Evolutionary conservation across 768 basidiomycete species (phyloP), one percentile per base, ranked within the genome.

Genomic region (Gautieria morchelliformis): DNA sequence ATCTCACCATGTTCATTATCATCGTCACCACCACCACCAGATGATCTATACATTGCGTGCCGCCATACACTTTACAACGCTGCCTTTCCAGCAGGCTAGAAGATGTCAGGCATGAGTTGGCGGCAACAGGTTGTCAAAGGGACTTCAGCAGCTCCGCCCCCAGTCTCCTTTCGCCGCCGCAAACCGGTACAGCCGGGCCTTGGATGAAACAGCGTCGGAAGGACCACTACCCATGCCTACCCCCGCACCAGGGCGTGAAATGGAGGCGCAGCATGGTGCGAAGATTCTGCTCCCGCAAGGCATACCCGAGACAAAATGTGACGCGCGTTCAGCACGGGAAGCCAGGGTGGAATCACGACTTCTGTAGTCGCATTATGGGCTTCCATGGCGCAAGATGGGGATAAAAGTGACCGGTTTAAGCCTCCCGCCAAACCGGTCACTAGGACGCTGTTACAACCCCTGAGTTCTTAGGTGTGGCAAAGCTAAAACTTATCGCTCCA

Each of bases 311-410:
- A 76, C 74, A 20, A 84, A 82, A 58, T 89, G 89, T 63, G 82
- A 90, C 63, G 68, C 88, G 24, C 81, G 84, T 12, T 89, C 87
- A 39, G 87, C 87, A 4, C 77, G 88, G 20, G 87, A 89, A 4
- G 89, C 89, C 2, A 72, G 78, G 89, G 89, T 2, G 89, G 88
- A 12, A 77, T 78, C 53, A n/a, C n/a, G n/a, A n/a, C n/a, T n/a
- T n/a, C n/a, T n/a, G n/a, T 89, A 1, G 81, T 85, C 0, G 79
- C 87, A 2, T 71, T 91, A 22, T 91, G 88, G 87, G 80, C 85
- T 3, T 71, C 81, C 37, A 61, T 62, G 9, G 47, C 63, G 6
- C 56, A 63, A 32, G 57, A 62, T 27, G 32, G 63, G 27, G 51
- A 50, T 5, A n/a, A 52, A n/a, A n/a, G n/a, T 7, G 22, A 30